phyloP scores from a whole-genome alignment of 139 green algal genomes.

The Chlamydomonas eustigma region DNA sequence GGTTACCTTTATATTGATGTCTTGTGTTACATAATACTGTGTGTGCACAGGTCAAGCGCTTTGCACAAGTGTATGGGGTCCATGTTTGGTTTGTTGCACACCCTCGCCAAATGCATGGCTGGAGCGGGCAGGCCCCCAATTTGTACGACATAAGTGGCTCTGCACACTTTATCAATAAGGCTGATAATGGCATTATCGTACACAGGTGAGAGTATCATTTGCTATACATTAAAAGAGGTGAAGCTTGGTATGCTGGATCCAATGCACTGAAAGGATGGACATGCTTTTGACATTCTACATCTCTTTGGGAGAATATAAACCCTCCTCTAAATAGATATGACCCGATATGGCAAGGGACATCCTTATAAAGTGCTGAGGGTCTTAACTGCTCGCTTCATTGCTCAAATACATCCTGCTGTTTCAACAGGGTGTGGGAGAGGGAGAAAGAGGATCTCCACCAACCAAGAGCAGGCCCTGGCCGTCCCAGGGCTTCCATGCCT shows the following conservation, averaged over 20 bases:
- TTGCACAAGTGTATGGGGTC: constrained; percentile 71
- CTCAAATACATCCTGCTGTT: too few relatives aligned
- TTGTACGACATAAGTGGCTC: constrained; percentile 91
- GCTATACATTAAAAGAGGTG: not conserved
- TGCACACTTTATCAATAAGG: constrained; percentile 97
- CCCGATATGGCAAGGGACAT: too few relatives aligned
- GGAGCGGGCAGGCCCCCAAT: constrained; percentile 73
- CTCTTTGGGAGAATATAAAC: too few relatives aligned
- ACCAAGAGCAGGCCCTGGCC: not conserved
- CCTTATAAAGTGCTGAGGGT: too few relatives aligned
- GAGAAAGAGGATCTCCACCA: not conserved
- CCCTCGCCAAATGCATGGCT: constrained; percentile 76
- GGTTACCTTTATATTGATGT: too few relatives aligned
- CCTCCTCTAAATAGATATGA: too few relatives aligned
- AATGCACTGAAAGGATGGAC: not conserved
- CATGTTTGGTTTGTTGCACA: constrained; percentile 99
- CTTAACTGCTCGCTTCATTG: too few relatives aligned
- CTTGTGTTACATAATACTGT: too few relatives aligned
- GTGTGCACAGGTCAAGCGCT: constrained; percentile 13
- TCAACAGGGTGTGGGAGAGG: not conserved
- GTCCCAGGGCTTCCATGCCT: not conserved
- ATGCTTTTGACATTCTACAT: not conserved
- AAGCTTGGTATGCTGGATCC: not conserved
- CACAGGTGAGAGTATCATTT: constrained; percentile 48
- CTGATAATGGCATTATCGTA: constrained; percentile 93